These are phyloP conservation scores for Neofusicoccum kwambonambiense DNA, from an alignment of 2,329 filamentous ascomycete genomes.

Conservation along the genomic window DNA sequence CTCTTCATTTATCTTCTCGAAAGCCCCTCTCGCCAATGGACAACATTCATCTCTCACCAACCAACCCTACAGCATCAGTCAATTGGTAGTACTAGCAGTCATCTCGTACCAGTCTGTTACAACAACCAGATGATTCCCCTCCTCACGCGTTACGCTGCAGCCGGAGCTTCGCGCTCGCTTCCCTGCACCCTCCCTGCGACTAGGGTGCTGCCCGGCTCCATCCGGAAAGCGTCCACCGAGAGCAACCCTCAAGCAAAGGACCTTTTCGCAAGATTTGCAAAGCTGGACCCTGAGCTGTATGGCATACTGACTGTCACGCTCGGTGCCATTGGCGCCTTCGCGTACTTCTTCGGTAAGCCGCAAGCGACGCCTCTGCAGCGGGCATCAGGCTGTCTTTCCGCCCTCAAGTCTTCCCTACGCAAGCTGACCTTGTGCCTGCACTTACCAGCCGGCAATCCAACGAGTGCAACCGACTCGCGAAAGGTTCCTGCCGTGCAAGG, in stretches of 20 bases:
- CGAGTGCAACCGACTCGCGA: background rate
- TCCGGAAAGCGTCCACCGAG: background rate
- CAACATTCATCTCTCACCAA: background rate
- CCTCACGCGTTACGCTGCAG: background rate
- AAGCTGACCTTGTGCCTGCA: no score
- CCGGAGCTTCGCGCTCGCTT: background rate
- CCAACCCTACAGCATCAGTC: background rate
- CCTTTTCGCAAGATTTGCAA: background rate
- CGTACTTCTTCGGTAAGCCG: background rate
- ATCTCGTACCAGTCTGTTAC: background rate
- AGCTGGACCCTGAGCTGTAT: background rate
- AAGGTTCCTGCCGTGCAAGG: slow-evolving; percentile 32
- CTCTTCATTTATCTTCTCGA: background rate
- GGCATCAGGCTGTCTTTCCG: background rate
- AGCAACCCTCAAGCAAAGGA: background rate
- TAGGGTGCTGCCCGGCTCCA: background rate
- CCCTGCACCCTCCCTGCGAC: background rate
- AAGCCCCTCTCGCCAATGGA: background rate
- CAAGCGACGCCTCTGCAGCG: no score
- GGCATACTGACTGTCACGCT: background rate
- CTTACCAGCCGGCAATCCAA: background rate
- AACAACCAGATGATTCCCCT: background rate
- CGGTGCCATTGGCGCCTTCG: background rate
- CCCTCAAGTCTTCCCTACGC: background rate
- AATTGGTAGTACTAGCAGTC: no score